Percentiles rank a stretch among this genome's conserved stretches.
These are phyloP conservation scores for Ophiocordyceps robertsii DNA, from an alignment of 2,329 filamentous ascomycete species.

Conservation along the genomic window DNA sequence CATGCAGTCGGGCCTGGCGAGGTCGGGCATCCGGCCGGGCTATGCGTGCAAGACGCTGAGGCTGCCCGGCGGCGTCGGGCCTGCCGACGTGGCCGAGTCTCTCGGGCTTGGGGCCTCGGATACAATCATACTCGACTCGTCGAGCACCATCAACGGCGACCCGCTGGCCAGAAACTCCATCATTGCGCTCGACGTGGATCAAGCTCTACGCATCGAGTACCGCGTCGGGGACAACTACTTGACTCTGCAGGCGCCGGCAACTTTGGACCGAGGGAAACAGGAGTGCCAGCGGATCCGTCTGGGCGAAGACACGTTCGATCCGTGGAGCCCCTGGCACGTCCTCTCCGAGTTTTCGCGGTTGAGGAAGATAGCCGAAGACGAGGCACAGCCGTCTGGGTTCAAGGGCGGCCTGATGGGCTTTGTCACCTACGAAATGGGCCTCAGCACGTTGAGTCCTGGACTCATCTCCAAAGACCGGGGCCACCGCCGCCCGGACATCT, in stretches of 20 bases:
- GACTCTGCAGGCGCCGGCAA: constrained; percentile 12
- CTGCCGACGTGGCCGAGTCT: constrained; percentile 41
- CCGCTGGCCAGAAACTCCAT: constrained; percentile 51
- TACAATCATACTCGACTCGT: constrained; percentile 45
- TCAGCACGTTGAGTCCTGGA: constrained; percentile 26
- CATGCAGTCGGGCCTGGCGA: constrained; percentile 13
- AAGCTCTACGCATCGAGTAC: constrained; percentile 45
- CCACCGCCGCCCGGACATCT: constrained; percentile 51
- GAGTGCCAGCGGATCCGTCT: constrained; percentile 14
- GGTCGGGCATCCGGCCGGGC: constrained; percentile 12
- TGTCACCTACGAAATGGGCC: constrained; percentile 71
- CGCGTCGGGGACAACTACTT: constrained; percentile 31
- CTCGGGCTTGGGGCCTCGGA: constrained; percentile 27
- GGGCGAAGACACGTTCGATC: constrained; percentile 11
- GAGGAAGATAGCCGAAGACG: constrained; percentile 9
- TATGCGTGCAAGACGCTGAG: constrained; percentile 28
- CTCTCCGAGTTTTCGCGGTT: constrained; percentile 29
- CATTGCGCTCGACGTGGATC: constrained; percentile 50
- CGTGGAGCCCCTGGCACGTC: constrained; percentile 34
- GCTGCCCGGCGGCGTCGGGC: constrained; percentile 31
- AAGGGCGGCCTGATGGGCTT: constrained; percentile 78
- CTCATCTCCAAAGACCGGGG: constrained; percentile 12
- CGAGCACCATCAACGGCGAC: constrained; percentile 34
- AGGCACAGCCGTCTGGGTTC: constrained; percentile 37
- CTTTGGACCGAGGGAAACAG: constrained; percentile 6